Conservation (phyloP, 2,329 filamentous ascomycete genomes). For the Monilinia aucupariae region DNA sequence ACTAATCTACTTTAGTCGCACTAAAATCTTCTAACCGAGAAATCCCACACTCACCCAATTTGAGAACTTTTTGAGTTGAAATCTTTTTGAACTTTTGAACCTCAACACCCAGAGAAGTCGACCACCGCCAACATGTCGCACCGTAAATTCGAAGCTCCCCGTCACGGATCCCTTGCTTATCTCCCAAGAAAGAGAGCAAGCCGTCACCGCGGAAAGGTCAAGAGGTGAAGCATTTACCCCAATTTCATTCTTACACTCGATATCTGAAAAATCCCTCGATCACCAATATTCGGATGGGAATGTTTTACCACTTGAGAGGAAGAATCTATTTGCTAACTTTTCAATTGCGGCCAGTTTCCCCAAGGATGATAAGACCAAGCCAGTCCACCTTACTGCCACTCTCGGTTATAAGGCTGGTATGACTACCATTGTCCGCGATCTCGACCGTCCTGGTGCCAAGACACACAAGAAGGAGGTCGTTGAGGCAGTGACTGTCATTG, state of each 20-base stretch:
- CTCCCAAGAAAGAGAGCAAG: conserved; percentile 87
- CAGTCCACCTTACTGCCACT: conserved; percentile 93
- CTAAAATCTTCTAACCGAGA: conserved; percentile 9
- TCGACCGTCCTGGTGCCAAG: conserved; percentile 98
- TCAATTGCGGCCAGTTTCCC: conserved; percentile 61
- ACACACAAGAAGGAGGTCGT: conserved; percentile 98
- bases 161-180: conserved; percentile 89
- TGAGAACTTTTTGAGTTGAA: conserved; percentile 10
- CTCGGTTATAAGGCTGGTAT: conserved; percentile 99
- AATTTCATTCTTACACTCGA: conserved; percentile 18
- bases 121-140: conserved; percentile 27
- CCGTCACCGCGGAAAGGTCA: conserved; percentile 94
- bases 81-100: conserved; percentile 17
- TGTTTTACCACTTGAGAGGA: not conserved
- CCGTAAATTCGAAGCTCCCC: conserved; percentile 57
- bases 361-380: conserved; percentile 99
- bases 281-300: not conserved
- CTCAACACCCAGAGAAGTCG: conserved; percentile 17
- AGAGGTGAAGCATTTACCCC: conserved; percentile 65
- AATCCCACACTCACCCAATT: conserved; percentile 15
- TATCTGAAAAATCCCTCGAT: conserved; percentile 1
- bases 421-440: conserved; percentile 94
- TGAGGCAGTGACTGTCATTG: conserved; percentile 81
- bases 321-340: conserved; percentile 10
- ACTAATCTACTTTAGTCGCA: not conserved